A percentile compares a stretch with the other conserved stretches of the same genome.
phyloP scores from a whole-genome alignment of 441 rosid species.

The Flueggea neowawraea region DNA sequence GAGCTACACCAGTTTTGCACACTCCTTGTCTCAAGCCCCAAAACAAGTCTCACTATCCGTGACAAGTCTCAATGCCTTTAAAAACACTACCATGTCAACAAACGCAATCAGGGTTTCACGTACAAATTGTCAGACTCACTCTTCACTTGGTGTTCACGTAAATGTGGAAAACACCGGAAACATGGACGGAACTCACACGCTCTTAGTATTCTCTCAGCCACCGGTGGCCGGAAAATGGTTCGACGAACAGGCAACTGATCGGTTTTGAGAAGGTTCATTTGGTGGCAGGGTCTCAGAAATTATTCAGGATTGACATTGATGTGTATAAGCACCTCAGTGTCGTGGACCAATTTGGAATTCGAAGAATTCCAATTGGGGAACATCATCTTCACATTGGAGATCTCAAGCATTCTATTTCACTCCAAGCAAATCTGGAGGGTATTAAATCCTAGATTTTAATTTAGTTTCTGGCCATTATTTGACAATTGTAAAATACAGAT shows the following conservation, averaged over 20 bases:
- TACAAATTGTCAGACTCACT: conserved; percentile 34
- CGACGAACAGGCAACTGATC: conserved; percentile 51
- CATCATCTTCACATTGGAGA: conserved; percentile 75
- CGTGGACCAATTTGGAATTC: conserved; percentile 65
- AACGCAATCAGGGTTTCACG: conserved; percentile 43
- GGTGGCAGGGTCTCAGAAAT: conserved; percentile 43
- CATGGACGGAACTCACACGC: conserved; percentile 68
- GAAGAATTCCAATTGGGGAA: conserved; percentile 81
- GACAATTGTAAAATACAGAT: no score
- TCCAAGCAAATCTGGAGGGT: conserved; percentile 41
- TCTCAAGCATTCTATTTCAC: conserved; percentile 68
- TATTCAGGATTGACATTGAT: conserved; percentile 45
- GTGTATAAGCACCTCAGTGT: conserved; percentile 75
- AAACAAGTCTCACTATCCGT: conserved; percentile 32
- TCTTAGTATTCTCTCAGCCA: conserved; percentile 62
- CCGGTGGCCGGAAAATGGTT: conserved; percentile 49
- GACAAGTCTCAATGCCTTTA: conserved; percentile 20
- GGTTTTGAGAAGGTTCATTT: conserved; percentile 70
- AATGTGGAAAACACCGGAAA: conserved; percentile 64
- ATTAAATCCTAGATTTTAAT: conserved; percentile 17
- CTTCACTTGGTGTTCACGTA: conserved; percentile 37
- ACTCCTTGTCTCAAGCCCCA: conserved; percentile 43
- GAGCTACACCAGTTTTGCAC: conserved; percentile 55
- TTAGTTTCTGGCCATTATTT: neutral
- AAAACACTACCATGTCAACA: conserved; percentile 35